A percentile compares a stretch with the other conserved stretches of the same genome.
Evolutionary conservation across 768 basidiomycete species (phyloP).

Genomic region (Leucocoprinus birnbaumii): DNA sequence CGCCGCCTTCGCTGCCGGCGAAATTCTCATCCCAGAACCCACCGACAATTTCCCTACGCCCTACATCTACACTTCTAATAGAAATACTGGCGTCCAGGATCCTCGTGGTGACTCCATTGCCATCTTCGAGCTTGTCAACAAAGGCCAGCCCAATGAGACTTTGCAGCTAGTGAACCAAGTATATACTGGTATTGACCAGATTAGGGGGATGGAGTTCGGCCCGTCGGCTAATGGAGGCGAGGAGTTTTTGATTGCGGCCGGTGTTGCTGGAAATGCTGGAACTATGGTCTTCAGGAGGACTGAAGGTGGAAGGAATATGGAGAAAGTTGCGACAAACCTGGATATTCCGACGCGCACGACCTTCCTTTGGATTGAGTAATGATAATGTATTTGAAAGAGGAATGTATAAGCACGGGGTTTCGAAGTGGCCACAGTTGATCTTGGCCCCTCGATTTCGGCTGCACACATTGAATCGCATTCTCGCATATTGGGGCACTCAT

Average conservation of each 20-base stretch:
- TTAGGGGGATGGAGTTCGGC: conserved; percentile 65
- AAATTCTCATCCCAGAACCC: conserved; percentile 57
- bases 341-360: conserved; percentile 48
- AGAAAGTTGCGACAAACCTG: conserved; percentile 51
- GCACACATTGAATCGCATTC: too few species aligned
- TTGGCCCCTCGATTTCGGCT: too few species aligned
- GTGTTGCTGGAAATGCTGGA: conserved; percentile 49
- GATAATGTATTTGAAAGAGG: too few species aligned
- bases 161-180: conserved; percentile 26
- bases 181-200: conserved; percentile 35
- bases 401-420: too few species aligned
- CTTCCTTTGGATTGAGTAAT: conserved; percentile 46
- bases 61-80: conserved; percentile 69
- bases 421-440: too few species aligned
- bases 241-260: conserved; percentile 49
- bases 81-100: conserved; percentile 49
- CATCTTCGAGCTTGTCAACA: conserved; percentile 40
- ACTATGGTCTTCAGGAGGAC: conserved; percentile 53
- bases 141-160: conserved; percentile 7
- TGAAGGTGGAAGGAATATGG: conserved; percentile 48
- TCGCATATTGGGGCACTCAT: too few species aligned
- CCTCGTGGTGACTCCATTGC: conserved; percentile 60
- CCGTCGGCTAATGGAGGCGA: conserved; percentile 44
- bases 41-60: conserved; percentile 42
- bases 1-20: conserved; percentile 49